Base-by-base conservation (phyloP, 345 rosid genomes). In the Aquilaria sinensis region DNA sequence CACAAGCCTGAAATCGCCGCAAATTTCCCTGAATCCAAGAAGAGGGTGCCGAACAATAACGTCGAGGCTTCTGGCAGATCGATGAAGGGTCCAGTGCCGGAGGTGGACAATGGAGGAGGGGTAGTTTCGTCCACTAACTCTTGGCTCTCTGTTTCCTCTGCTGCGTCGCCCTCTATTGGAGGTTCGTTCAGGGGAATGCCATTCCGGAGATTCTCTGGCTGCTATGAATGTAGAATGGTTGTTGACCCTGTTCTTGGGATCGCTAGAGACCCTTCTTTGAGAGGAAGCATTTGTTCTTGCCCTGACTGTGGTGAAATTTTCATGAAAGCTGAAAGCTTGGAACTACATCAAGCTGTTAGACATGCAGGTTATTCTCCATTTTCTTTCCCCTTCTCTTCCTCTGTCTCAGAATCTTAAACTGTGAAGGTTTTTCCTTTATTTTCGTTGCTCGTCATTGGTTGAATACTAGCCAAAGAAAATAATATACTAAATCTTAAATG, bases 181-280 rank as follows among this genome's bases (percentile, higher is more conserved):
- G 71, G 75, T 34, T 78, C 86, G 13, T 74, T 72, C 14, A 79
- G 79, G 65, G 87, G 85, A 70, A 81, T 81, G 83, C 84, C 87
- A 5, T 81, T 88, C 46, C 68, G 96, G 70, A 83, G 87, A 69
- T 79, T 88, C 56, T 81, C 87, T 5, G 89, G 96, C 5, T 88
- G 96, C 60, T 88, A 83, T 56, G 96, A 88, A 72, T 88, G 92
- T 67, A 73, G 88, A 64, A 78, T 81, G 89, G 92, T 83, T 60
- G 82, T 85, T n/a, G 92, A 88, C 61, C 96, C 96, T 60, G 75
- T 80, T 70, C 80, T 82, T 59, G 89, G 83, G 15, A 51, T 78
- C 37, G 50, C 75, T 45, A 78, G 83, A 74, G 86, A 81, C 56
- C 84, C 83, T 67, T 81, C 89, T 15, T 67, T 80, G 49, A 75